phyloP scores from a whole-genome alignment of 176 grass and related monocot genomes.

The Cenchrus americanus region DNA sequence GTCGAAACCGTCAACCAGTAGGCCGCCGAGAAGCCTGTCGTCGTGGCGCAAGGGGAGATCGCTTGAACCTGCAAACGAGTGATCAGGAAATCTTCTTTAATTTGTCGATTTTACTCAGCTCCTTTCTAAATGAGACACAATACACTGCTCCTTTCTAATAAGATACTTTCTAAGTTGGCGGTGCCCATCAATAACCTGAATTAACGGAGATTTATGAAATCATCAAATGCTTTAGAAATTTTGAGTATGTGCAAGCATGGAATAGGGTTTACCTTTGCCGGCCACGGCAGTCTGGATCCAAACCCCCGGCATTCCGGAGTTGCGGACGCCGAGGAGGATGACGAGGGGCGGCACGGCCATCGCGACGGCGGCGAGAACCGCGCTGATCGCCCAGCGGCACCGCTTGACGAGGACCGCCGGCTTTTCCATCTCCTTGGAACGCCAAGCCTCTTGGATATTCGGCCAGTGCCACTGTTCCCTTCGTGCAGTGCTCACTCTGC shows the following conservation, averaged over 20 bases:
- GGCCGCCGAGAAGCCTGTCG: conserved; percentile 52
- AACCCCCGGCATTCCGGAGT: background rate
- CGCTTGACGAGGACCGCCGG: conserved; percentile 4
- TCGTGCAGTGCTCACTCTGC: background rate
- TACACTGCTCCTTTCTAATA: too few species aligned
- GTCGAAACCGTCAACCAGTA: conserved; percentile 44
- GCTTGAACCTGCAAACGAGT: conserved; percentile 9
- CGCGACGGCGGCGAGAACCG: conserved; percentile 14
- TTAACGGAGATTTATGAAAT: too few species aligned
- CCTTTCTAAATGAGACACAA: too few species aligned
- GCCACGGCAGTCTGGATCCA: conserved; percentile 30
- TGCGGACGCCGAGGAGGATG: conserved; percentile 19
- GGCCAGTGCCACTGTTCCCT: background rate
- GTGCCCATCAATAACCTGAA: too few species aligned
- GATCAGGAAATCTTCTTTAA: too few species aligned
- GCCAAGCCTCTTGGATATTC: background rate
- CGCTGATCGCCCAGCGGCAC: background rate
- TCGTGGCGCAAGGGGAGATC: background rate
- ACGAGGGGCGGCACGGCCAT: conserved; percentile 12
- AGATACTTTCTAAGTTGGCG: too few species aligned
- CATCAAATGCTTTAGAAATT: background rate
- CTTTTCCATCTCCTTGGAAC: background rate
- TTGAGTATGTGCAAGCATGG: too few species aligned
- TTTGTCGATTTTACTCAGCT: too few species aligned
- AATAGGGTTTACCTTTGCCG: conserved; percentile 4